Evolutionary conservation across 495 filamentous ascomycete genomes (phyloP).

Genomic region (Polyplosphaeria fusca): DNA sequence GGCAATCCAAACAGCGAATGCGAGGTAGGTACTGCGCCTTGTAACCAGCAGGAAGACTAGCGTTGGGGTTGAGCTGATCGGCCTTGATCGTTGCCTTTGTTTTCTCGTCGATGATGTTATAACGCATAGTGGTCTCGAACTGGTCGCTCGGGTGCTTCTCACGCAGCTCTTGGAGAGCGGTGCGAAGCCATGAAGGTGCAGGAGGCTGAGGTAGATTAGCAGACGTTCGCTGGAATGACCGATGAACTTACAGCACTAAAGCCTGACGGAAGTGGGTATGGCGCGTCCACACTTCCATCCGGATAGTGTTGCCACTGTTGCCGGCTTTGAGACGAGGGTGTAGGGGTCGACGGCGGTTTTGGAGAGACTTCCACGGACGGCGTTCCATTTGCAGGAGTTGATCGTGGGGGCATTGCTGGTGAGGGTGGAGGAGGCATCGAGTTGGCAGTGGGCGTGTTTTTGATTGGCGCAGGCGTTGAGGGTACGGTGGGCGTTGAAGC

Average conservation of each 20-base stretch:
- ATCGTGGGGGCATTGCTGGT: slow-evolving; percentile 28
- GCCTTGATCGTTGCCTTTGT: slow-evolving; percentile 54
- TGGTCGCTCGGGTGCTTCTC: slow-evolving; percentile 66
- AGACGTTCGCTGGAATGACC: neutral
- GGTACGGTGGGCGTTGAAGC: slow-evolving; percentile 43
- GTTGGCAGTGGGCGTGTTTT: slow-evolving; percentile 52
- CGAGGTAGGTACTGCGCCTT: slow-evolving; percentile 77
- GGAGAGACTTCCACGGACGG: slow-evolving; percentile 32
- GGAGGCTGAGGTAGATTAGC: slow-evolving; percentile 54
- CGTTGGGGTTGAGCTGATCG: slow-evolving; percentile 48
- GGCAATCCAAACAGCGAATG: slow-evolving; percentile 86
- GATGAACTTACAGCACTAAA: slow-evolving; percentile 17
- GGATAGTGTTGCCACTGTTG: slow-evolving; percentile 31
- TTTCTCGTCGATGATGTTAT: slow-evolving; percentile 67
- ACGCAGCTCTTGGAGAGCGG: slow-evolving; percentile 61
- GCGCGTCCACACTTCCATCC: slow-evolving; percentile 34
- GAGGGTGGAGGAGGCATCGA: slow-evolving; percentile 61
- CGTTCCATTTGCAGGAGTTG: slow-evolving; percentile 24
- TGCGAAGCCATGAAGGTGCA: slow-evolving; percentile 74
- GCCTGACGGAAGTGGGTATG: slow-evolving; percentile 21
- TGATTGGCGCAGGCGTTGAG: slow-evolving; percentile 51
- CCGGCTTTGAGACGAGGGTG: slow-evolving; percentile 6
- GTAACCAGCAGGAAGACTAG: slow-evolving; percentile 51
- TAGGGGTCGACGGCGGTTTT: slow-evolving; percentile 2
- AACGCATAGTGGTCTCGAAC: slow-evolving; percentile 86